Evolutionary conservation across 148 eudicot genomes (phyloP).

Genomic region (Dianthus caryophyllus): DNA sequence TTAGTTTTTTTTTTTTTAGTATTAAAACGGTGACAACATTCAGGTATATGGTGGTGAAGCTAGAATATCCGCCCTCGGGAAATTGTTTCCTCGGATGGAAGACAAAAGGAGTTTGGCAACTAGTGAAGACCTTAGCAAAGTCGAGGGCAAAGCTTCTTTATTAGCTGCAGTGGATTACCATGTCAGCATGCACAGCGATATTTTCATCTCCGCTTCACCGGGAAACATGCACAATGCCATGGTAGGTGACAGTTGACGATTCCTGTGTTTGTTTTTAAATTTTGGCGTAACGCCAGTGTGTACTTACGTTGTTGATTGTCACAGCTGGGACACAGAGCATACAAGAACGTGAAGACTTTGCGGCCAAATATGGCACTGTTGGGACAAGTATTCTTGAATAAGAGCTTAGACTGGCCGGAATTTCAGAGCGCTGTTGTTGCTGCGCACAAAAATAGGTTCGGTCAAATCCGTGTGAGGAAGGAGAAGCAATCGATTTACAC

Average conservation of each 20-base stretch:
- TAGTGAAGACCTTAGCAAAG: constrained; percentile 49
- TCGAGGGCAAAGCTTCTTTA: constrained; percentile 86
- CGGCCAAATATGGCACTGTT: constrained; percentile 75
- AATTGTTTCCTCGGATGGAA: constrained; percentile 82
- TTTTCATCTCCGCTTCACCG: constrained; percentile 96
- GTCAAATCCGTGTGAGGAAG: constrained; percentile 46
- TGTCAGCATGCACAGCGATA: constrained; percentile 87
- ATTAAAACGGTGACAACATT: not conserved
- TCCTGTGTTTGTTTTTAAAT: no score
- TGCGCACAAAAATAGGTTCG: constrained; percentile 84
- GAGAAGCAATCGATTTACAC: constrained; percentile 82
- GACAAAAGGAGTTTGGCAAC: constrained; percentile 83
- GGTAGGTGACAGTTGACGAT: constrained; percentile 40
- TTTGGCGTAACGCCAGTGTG: no score
- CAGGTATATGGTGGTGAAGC: constrained; percentile 92
- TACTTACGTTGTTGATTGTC: not conserved
- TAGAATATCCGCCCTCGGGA: constrained; percentile 64
- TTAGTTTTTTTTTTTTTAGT: not conserved
- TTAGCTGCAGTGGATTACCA: constrained; percentile 94
- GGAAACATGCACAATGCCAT: constrained; percentile 99
- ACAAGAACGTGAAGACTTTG: constrained; percentile 73
- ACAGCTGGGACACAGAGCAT: constrained; percentile 85
- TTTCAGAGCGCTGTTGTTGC: constrained; percentile 52
- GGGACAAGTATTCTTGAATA: constrained; percentile 74
- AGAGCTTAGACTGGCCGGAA: constrained; percentile 63